Base-by-base conservation (phyloP, 2,329 filamentous ascomycete species). In the Penicillium carneum region DNA sequence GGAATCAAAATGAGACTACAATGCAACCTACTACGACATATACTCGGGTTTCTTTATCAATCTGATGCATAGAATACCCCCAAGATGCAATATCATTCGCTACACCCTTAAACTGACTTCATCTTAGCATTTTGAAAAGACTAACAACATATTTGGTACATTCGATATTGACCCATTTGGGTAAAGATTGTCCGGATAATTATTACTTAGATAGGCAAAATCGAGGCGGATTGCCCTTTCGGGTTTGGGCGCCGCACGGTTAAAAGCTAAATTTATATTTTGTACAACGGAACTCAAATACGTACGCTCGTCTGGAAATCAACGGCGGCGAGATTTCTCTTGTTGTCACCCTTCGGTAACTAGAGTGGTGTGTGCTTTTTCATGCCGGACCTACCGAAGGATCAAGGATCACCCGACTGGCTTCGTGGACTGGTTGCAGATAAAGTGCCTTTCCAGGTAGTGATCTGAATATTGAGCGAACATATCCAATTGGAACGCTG, bases 341-440 rank as follows among this genome's bases (percentile, higher is more conserved):
- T 4, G 16, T 16, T 16, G 23, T 10, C 29, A 5, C 20, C 16
- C 8, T 11, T 63, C 11, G 48, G 29, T 39, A 61, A 51, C 48
- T 9, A 63, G 23, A 50, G 29, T 53, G 36, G 52, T 46, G 55
- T 4, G 42, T 46, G 36, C 48, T 47, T 46, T 63, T 63, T 12
- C 14, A 29, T 57, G 48, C 5, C 6, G 47, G 48, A 31, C 23
- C 50, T 39, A 48, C n/a, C 6, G 41, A 57, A 33, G 52, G 11
- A 48, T 57, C 47, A 57, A 33, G 52, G 11, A 48, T 57, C 47
- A 23, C 52, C 41, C 7, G 20, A 47, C 31, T 57, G 52, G 51
- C 48, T 63, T 50, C 48, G 31, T 54, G 31, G 50, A 61, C 31
- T 57, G 20, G 4, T 57, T 1, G 12, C 10, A 50, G 23, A 38